Conservation (phyloP, 140 eudicot genomes). For the Ambrosia hybrid region DNA sequence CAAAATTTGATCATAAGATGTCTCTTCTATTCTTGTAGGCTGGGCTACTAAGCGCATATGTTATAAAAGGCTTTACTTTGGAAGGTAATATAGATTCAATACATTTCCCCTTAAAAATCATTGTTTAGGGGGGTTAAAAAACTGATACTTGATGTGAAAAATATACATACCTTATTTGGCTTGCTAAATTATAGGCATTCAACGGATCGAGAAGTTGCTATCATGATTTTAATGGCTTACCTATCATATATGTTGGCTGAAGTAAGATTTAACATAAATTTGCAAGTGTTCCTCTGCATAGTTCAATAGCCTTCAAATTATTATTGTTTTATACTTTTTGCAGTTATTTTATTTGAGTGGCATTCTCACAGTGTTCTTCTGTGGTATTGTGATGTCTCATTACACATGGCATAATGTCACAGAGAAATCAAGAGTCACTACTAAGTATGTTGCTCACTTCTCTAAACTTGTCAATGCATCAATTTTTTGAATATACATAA, state of each 20-base stretch:
- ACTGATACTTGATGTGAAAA: constrained; percentile 1
- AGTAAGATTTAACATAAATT: constrained; percentile 45
- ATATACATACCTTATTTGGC: constrained; percentile 9
- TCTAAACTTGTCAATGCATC: background rate
- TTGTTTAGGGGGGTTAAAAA: no score
- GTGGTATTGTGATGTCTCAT: constrained; percentile 93
- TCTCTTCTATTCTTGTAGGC: constrained; percentile 54
- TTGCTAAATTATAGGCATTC: constrained; percentile 63
- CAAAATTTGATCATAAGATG: constrained; percentile 2
- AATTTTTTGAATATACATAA: background rate
- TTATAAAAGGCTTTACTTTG: constrained; percentile 85
- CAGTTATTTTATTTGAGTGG: constrained; percentile 81
- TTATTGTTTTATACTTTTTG: constrained; percentile 12
- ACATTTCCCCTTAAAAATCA: no score
- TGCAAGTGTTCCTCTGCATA: background rate
- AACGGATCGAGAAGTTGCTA: constrained; percentile 87
- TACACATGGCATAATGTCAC: constrained; percentile 96
- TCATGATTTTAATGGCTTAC: constrained; percentile 91
- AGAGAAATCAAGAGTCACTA: constrained; percentile 81
- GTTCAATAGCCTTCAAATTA: constrained; percentile 4
- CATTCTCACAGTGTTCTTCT: constrained; percentile 87
- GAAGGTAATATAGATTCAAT: constrained; percentile 62
- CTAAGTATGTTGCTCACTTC: constrained; percentile 57
- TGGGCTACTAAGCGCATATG: constrained; percentile 82
- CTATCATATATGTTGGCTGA: constrained; percentile 78